phyloP scores from a whole-genome alignment of 495 filamentous ascomycete species.

The Neurospora sublineolata region DNA sequence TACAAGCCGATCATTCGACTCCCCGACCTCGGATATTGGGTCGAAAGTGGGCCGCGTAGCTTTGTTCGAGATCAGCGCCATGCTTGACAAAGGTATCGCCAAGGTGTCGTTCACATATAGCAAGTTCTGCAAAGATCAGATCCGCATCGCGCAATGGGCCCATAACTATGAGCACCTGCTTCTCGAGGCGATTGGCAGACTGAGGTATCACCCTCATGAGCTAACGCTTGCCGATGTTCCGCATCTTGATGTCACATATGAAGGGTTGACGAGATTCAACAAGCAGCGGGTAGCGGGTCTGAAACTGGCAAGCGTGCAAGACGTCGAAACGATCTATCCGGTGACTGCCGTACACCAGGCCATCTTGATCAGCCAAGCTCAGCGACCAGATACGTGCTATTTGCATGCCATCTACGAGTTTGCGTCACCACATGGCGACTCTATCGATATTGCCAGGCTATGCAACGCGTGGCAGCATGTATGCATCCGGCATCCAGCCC shows the following conservation, averaged over 20 bases:
- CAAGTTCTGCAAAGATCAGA: conserved; percentile 45
- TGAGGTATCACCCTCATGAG: conserved; percentile 37
- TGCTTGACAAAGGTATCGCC: conserved; percentile 47
- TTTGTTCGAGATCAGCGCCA: conserved; percentile 50
- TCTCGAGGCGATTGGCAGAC: conserved; percentile 34
- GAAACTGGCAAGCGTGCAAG: conserved; percentile 31
- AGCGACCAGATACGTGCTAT: conserved; percentile 47
- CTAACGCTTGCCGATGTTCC: conserved; percentile 53
- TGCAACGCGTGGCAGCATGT: conserved; percentile 35
- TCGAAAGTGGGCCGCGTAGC: conserved; percentile 46
- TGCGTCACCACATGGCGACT: conserved; percentile 23
- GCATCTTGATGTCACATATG: conserved; percentile 49
- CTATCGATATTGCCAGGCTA: conserved; percentile 30
- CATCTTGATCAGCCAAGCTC: conserved; percentile 48
- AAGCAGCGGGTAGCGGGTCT: conserved; percentile 37
- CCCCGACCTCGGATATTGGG: conserved; percentile 46
- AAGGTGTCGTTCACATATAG: conserved; percentile 57
- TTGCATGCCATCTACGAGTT: conserved; percentile 53
- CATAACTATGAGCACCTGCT: conserved; percentile 46
- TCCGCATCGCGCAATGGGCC: conserved; percentile 48
- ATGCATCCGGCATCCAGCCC: conserved; percentile 24
- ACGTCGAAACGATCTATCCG: conserved; percentile 47
- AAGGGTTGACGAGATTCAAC: conserved; percentile 42
- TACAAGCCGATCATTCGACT: conserved; percentile 24
- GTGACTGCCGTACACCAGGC: conserved; percentile 59